phyloP scores from a whole-genome alignment of 495 filamentous ascomycete genomes.

The Neurospora sp. region DNA sequence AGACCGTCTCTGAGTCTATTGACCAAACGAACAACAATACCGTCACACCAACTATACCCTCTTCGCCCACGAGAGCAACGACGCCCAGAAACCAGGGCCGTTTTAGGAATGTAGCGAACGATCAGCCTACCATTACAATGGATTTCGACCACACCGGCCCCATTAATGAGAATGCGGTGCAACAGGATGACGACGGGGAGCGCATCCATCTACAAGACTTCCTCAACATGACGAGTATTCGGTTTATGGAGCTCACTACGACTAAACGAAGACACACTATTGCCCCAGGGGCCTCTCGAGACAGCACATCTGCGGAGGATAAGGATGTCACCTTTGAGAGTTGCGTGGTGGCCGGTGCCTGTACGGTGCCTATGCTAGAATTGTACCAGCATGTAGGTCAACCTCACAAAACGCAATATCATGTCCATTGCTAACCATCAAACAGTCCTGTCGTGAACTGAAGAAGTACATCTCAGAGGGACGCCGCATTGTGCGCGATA shows the following conservation, averaged over 20 bases:
- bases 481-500: slow-evolving; percentile 72
- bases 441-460: slow-evolving; percentile 78
- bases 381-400: slow-evolving; percentile 79
- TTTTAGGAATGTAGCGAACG: slow-evolving; percentile 37
- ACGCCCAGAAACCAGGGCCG: slow-evolving; percentile 42
- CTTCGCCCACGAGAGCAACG: slow-evolving; percentile 39
- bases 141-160: slow-evolving; percentile 34
- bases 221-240: slow-evolving; percentile 86
- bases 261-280: slow-evolving; percentile 85
- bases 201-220: slow-evolving; percentile 86
- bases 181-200: slow-evolving; percentile 40
- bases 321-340: slow-evolving; percentile 53
- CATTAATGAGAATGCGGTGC: slow-evolving; percentile 21
- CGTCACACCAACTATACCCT: slow-evolving; percentile 29
- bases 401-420: neutral
- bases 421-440: slow-evolving; percentile 19
- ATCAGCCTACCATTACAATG: slow-evolving; percentile 31
- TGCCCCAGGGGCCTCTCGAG: slow-evolving; percentile 41
- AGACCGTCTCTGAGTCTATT: slow-evolving; percentile 38
- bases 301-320: slow-evolving; percentile 31
- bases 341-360: slow-evolving; percentile 79
- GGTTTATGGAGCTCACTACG: slow-evolving; percentile 90
- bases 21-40: slow-evolving; percentile 10
- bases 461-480: slow-evolving; percentile 93
- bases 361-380: slow-evolving; percentile 85